Evolutionary conservation across 257 asterid genomes (phyloP).

Genomic region (Ballota nigra): DNA sequence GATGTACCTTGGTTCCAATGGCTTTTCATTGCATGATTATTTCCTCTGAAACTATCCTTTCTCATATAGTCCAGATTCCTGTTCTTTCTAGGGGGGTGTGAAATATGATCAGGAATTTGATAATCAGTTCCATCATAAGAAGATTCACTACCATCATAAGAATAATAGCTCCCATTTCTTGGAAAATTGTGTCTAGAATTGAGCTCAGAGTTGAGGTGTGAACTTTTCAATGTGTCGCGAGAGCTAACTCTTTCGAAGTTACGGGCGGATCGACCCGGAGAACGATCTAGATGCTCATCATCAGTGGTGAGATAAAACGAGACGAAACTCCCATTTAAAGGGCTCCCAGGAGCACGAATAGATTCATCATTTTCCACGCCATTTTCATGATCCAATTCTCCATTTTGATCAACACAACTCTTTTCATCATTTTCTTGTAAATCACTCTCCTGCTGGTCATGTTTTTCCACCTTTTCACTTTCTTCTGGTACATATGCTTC

Average conservation of each 20-base stretch:
- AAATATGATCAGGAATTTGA: conserved; percentile 26
- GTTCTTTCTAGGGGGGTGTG: conserved; percentile 36
- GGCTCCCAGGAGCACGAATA: conserved; percentile 27
- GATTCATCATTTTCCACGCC: conserved; percentile 2
- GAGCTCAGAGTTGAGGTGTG: conserved; percentile 33
- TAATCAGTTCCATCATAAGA: conserved; percentile 61
- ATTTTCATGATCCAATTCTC: conserved; percentile 25
- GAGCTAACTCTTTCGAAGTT: conserved; percentile 41
- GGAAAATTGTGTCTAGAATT: conserved; percentile 34
- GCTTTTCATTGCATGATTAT: conserved; percentile 14
- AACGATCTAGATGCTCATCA: conserved; percentile 32
- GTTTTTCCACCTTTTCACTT: conserved; percentile 19
- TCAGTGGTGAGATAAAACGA: conserved; percentile 38
- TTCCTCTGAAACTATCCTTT: conserved; percentile 27
- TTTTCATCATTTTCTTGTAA: conserved; percentile 23
- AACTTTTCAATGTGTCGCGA: conserved; percentile 36
- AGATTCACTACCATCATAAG: conserved; percentile 62
- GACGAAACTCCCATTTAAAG: conserved; percentile 30
- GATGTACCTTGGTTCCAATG: conserved; percentile 35
- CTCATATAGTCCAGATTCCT: conserved; percentile 26
- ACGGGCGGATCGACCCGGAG: conserved; percentile 24
- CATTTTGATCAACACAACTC: conserved; percentile 23
- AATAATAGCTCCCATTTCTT: conserved; percentile 43
- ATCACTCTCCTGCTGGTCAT: conserved; percentile 21
- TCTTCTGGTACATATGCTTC: conserved; percentile 20